Percentiles rank a stretch among this genome's conserved stretches.
Evolutionary conservation across 2,329 filamentous ascomycete genomes (phyloP).

Genomic region (Colletotrichum gigasporum): DNA sequence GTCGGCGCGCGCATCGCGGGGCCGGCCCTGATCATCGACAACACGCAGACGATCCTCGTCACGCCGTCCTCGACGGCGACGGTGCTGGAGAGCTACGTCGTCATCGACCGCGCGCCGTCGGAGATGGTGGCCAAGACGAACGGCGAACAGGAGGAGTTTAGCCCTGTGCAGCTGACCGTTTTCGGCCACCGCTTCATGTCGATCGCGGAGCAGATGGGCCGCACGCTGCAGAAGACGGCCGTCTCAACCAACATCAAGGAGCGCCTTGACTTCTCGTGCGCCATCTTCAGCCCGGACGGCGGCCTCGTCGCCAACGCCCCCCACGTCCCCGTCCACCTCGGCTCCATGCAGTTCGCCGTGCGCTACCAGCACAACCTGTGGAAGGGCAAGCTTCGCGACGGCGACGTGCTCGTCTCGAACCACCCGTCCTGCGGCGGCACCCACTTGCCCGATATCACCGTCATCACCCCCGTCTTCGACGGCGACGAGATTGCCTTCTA

Average conservation of each 20-base stretch:
- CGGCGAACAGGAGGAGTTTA: slow-evolving; percentile 68
- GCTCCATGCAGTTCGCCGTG: slow-evolving; percentile 82
- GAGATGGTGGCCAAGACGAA: slow-evolving; percentile 62
- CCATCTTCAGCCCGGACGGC: slow-evolving; percentile 77
- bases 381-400: slow-evolving; percentile 74
- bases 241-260: slow-evolving; percentile 84
- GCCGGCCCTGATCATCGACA: slow-evolving; percentile 77
- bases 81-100: slow-evolving; percentile 46
- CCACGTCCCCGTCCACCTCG: slow-evolving; percentile 79
- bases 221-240: slow-evolving; percentile 79
- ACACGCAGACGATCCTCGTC: slow-evolving; percentile 80
- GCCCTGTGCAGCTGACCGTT: slow-evolving; percentile 78
- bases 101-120: slow-evolving; percentile 41
- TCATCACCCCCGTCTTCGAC: slow-evolving; percentile 50
- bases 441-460: slow-evolving; percentile 52
- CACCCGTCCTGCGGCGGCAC: slow-evolving; percentile 41
- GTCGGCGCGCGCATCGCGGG: slow-evolving; percentile 51
- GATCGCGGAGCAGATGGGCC: slow-evolving; percentile 83
- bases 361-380: slow-evolving; percentile 74
- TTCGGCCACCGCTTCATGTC: slow-evolving; percentile 85
- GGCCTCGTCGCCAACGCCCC: slow-evolving; percentile 79
- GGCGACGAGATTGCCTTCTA: slow-evolving; percentile 42
- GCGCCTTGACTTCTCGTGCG: slow-evolving; percentile 81
- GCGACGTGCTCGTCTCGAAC: slow-evolving; percentile 78
- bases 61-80: slow-evolving; percentile 51